Evolutionary conservation across 2,329 filamentous ascomycete genomes (phyloP).

Genomic region (Nigrospora sphaerica): DNA sequence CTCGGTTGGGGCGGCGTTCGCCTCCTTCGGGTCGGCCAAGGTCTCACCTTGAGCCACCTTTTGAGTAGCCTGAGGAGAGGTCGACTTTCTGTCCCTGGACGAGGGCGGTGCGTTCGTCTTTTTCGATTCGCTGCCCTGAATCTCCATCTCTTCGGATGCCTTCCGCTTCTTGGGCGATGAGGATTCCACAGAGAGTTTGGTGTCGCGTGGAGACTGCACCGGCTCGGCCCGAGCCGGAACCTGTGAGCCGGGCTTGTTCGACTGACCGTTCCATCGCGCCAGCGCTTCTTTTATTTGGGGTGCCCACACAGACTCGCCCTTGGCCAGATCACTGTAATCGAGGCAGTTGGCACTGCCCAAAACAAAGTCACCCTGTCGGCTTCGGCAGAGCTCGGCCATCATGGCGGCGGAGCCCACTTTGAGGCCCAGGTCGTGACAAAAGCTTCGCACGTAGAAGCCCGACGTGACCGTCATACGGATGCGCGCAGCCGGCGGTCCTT

Average conservation of each 20-base stretch:
- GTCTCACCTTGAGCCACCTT: neutral
- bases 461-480: conserved; percentile 90
- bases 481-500: conserved; percentile 68
- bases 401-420: conserved; percentile 75
- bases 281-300: conserved; percentile 58
- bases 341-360: conserved; percentile 65
- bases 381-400: conserved; percentile 79
- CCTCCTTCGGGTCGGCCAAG: neutral
- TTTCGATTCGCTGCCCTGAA: neutral
- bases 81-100: neutral
- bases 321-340: conserved; percentile 68
- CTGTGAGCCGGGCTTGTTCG: neutral
- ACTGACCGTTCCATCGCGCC: conserved; percentile 29
- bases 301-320: conserved; percentile 76
- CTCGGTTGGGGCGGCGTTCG: neutral
- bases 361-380: conserved; percentile 73
- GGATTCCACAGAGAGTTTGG: conserved; percentile 4
- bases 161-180: conserved; percentile 5
- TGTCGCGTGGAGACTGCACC: neutral
- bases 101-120: neutral
- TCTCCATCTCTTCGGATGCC: conserved; percentile 3
- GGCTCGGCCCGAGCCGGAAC: conserved; percentile 1
- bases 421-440: conserved; percentile 84
- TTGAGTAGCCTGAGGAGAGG: conserved; percentile 1
- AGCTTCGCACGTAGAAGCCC: conserved; percentile 91